Percentiles rank a stretch among this genome's conserved stretches.
Conservation (phyloP, 345 rosid species). For the Aurinia saxatilis region DNA sequence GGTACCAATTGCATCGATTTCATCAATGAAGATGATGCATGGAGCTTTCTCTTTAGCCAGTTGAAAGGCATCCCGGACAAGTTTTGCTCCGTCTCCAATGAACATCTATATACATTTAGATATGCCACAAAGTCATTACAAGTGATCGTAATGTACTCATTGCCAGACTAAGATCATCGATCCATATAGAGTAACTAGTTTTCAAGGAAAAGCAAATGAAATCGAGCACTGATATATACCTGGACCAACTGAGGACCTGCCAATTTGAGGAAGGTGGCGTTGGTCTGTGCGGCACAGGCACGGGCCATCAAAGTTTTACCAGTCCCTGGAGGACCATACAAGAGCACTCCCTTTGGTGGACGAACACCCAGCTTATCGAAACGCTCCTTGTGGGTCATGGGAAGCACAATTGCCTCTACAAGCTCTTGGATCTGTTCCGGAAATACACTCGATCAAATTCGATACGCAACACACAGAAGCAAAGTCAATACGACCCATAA, state of each 20-base stretch:
- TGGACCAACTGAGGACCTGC: conserved; percentile 99
- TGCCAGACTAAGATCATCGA: not conserved
- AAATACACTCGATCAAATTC: not conserved
- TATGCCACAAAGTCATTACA: not conserved
- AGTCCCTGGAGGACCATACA: conserved; percentile 99
- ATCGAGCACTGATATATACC: conserved; percentile 35
- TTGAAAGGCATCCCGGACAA: conserved; percentile 99
- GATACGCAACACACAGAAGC: not conserved
- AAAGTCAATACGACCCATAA: not conserved
- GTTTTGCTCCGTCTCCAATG: conserved; percentile 99
- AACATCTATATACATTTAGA: conserved; percentile 61
- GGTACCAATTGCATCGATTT: conserved; percentile 97
- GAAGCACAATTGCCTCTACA: conserved; percentile 97
- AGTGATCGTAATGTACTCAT: not conserved
- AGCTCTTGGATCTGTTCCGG: conserved; percentile 89
- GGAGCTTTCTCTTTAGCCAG: conserved; percentile 99
- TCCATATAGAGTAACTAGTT: not conserved
- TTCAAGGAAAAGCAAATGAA: not conserved
- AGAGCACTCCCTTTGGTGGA: conserved; percentile 97
- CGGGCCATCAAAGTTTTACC: conserved; percentile 99
- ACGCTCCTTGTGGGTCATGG: conserved; percentile 95
- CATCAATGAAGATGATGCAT: conserved; percentile 97
- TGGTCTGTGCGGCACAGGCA: conserved; percentile 99
- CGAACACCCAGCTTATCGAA: conserved; percentile 92
- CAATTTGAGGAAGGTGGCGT: conserved; percentile 92